These are phyloP conservation scores for Pestalotiopsis sp. DNA, from an alignment of 2,329 filamentous ascomycete species.

Conservation along the genomic window DNA sequence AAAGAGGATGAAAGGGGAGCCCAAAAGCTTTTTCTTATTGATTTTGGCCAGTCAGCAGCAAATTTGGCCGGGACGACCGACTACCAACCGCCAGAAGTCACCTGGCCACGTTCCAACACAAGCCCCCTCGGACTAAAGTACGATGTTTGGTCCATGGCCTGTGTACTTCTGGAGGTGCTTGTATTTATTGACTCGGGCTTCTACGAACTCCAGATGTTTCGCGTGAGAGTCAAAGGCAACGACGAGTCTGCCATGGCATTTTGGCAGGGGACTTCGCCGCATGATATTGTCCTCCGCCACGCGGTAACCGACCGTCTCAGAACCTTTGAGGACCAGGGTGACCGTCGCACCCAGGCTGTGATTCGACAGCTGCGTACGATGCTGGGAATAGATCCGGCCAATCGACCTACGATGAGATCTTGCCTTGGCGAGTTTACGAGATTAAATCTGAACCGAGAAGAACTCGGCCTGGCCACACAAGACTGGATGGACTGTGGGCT, in stretches of 20 bases:
- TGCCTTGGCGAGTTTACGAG: not conserved
- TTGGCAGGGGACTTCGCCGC: not conserved
- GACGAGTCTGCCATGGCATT: not conserved
- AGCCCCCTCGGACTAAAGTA: not conserved
- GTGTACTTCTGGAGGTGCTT: not conserved
- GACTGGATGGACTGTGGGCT: not conserved
- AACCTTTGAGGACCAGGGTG: not conserved
- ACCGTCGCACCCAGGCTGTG: not conserved
- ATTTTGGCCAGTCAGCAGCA: not conserved
- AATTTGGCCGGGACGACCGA: not conserved
- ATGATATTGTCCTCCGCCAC: not conserved
- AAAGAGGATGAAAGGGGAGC: not conserved
- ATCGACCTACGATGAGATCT: not conserved
- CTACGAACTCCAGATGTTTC: not conserved
- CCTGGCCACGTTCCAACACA: not conserved
- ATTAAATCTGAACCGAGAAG: not conserved
- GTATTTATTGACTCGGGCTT: not conserved
- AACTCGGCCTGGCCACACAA: not conserved
- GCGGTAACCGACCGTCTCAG: not conserved
- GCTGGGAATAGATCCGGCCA: not conserved
- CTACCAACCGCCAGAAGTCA: not conserved
- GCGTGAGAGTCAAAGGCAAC: not conserved
- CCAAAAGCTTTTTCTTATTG: not conserved
- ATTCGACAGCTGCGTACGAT: not conserved
- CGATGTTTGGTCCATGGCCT: not conserved